These are phyloP conservation scores for Lagenidium sp. DNA, from an alignment of 352 stramenopile species.

Conservation along the genomic window DNA sequence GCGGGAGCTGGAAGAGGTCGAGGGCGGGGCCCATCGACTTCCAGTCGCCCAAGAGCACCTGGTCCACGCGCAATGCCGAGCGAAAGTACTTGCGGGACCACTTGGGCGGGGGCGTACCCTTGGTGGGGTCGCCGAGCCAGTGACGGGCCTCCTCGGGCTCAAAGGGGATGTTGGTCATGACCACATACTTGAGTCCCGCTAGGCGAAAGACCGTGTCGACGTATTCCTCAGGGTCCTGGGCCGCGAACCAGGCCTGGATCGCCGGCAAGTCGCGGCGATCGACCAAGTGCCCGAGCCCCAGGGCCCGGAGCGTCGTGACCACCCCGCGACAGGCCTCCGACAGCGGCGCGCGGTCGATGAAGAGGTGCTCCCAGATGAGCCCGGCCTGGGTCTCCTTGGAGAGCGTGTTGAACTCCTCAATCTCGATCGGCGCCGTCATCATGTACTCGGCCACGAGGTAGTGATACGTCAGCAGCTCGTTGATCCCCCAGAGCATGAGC, in stretches of 20 bases:
- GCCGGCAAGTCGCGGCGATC: conserved; percentile 59
- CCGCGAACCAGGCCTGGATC: conserved; percentile 80
- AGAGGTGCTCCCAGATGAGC: conserved; percentile 89
- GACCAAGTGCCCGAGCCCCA: conserved; percentile 69
- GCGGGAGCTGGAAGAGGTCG: conserved; percentile 34
- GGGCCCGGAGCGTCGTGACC: conserved; percentile 73
- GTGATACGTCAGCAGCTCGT: conserved; percentile 94
- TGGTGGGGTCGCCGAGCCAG: conserved; percentile 35
- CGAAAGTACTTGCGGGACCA: conserved; percentile 74
- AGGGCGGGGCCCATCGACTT: conserved; percentile 56
- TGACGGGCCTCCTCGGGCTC: conserved; percentile 40
- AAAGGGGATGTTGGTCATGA: conserved; percentile 96
- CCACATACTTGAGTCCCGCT: conserved; percentile 79
- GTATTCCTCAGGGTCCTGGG: conserved; percentile 60
- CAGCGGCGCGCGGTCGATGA: conserved; percentile 80
- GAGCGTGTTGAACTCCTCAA: conserved; percentile 76
- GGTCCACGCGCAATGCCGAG: conserved; percentile 88
- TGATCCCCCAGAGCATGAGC: conserved; percentile 90
- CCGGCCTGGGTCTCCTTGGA: conserved; percentile 72
- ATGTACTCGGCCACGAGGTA: conserved; percentile 94
- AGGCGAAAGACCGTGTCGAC: conserved; percentile 67
- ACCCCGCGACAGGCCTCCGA: conserved; percentile 89
- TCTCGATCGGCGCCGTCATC: conserved; percentile 71
- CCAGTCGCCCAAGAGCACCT: conserved; percentile 84
- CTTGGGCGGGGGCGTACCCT: conserved; percentile 24